Evolutionary conservation across 2,329 filamentous ascomycete species (phyloP).

Genomic region (Colletotrichum camelliae): DNA sequence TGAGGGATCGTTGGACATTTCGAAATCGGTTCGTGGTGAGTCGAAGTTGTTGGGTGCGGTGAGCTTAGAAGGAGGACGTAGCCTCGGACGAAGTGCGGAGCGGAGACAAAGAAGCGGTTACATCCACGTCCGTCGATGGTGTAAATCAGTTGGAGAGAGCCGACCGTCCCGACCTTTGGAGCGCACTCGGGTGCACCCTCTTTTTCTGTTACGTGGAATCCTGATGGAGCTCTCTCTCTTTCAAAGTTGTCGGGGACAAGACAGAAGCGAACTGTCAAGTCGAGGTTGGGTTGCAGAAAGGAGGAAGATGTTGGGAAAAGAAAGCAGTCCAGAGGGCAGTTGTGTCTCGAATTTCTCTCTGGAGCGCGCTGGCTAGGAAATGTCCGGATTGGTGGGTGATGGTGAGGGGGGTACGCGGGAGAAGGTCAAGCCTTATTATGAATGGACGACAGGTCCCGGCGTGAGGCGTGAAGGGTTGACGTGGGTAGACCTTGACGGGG

Average conservation of each 20-base stretch:
- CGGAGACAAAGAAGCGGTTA: constrained; percentile 15
- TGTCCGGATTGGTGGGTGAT: constrained; percentile 21
- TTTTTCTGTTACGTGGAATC: not conserved
- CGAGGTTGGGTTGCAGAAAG: constrained; percentile 4
- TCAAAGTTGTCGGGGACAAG: not conserved
- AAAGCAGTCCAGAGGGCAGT: constrained; percentile 19
- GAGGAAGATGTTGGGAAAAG: constrained; percentile 16
- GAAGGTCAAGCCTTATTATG: constrained; percentile 24
- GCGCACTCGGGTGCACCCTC: constrained; percentile 7
- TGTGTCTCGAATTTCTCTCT: constrained; percentile 23
- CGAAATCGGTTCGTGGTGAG: constrained; percentile 14
- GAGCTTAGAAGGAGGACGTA: constrained; percentile 16
- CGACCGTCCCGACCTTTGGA: constrained; percentile 6
- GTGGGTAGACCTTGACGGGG: constrained; percentile 16
- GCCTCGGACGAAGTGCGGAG: constrained; percentile 16
- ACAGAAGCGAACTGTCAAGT: not conserved
- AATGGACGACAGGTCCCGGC: constrained; percentile 23
- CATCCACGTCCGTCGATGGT: constrained; percentile 12
- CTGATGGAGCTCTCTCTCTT: not conserved
- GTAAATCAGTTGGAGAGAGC: not conserved
- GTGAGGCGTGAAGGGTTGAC: constrained; percentile 22
- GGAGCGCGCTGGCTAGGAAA: constrained; percentile 11
- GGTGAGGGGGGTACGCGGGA: constrained; percentile 21
- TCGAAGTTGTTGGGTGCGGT: constrained; percentile 4
- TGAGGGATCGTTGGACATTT: constrained; percentile 68